Evolutionary conservation across 1,139 yeast genomes (phyloP), one percentile per base, ranked within the genome.

Genomic region (Suhomyces kunorum): DNA sequence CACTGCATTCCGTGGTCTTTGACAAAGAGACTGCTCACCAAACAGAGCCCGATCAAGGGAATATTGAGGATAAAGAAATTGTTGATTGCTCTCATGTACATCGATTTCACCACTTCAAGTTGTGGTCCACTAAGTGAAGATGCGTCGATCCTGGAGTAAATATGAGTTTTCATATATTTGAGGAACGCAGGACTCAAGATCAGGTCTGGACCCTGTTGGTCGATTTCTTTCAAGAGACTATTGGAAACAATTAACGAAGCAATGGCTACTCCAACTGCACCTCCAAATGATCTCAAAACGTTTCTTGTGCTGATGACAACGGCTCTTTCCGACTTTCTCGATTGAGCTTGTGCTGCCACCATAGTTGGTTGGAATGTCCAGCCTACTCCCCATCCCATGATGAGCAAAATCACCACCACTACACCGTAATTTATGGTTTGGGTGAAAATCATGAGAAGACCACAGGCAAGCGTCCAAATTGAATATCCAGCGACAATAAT

Each of bases 321-420:
- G 1, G 58, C 58, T 19, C 59, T 34, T 26, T 55, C 57, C 0
- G 58, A 42, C 36, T 48, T 54, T 25, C 40, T 45, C 25, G 58
- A 45, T 24, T 50, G 53, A n/a, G 58, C 55, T 41, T 55, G 59
- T 2, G 53, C 56, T 1, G 59, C 59, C 3, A 55, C 59, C 53
- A 55, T 54, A 3, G 56, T 54, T 8, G 59, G 59, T 40, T 55
- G 59, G 44, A 55, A 55, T 11, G 53, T 54, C 41, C 50, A 53
- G 6, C 59, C 59, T 2, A 49, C 39, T 2, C 58, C 59, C 5
- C 46, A 43, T 4, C 59, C 59, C 44, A 53, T 50, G 6, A 53
- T 18, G 14, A 52, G 29, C 18, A 52, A 45, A 2, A 50, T 42
- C 7, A 50, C 56, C n/a, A 46, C 46, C 9, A 53, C 33, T 20